phyloP scores from a whole-genome alignment of 75 land plant genomes.

The Cupressus sempervirens region DNA sequence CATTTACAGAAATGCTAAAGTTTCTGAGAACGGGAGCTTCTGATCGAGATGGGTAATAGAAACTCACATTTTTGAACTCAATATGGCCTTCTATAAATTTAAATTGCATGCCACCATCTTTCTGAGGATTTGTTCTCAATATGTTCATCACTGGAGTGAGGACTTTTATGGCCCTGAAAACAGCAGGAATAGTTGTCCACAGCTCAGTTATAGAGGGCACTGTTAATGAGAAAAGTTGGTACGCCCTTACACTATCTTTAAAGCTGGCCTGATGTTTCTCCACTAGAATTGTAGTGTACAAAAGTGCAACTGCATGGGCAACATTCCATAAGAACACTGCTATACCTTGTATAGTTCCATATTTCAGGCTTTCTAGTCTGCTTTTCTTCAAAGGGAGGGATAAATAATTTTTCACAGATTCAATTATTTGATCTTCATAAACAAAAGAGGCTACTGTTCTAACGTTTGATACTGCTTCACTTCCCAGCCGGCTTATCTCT shows the following conservation, averaged over 20 bases:
- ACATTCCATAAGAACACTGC: constrained; percentile 55
- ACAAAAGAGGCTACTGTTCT: constrained; percentile 53
- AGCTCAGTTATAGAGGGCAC: constrained; percentile 50
- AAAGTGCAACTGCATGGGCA: constrained; percentile 65
- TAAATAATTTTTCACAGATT: constrained; percentile 35
- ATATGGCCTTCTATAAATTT: constrained; percentile 32
- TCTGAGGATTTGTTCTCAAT: constrained; percentile 37
- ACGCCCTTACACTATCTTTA: constrained; percentile 38
- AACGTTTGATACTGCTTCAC: constrained; percentile 44
- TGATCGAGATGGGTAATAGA: constrained; percentile 63
- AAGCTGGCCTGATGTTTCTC: constrained; percentile 30
- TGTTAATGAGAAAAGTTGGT: constrained; percentile 46
- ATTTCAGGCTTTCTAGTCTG: constrained; percentile 40
- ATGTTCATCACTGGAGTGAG: constrained; percentile 40
- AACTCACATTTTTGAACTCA: constrained; percentile 43
- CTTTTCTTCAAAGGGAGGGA: constrained; percentile 29
- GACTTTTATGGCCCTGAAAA: constrained; percentile 30
- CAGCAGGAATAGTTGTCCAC: constrained; percentile 39
- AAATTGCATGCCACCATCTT: constrained; percentile 13
- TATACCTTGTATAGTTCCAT: constrained; percentile 56
- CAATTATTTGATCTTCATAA: constrained; percentile 43
- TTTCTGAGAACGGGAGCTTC: constrained; percentile 28
- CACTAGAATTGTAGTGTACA: constrained; percentile 54
- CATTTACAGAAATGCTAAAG: constrained; percentile 33
- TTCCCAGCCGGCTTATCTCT: constrained; percentile 21